phyloP scores from a whole-genome alignment of 129 eudicot species.

The Tagetes erecta region DNA sequence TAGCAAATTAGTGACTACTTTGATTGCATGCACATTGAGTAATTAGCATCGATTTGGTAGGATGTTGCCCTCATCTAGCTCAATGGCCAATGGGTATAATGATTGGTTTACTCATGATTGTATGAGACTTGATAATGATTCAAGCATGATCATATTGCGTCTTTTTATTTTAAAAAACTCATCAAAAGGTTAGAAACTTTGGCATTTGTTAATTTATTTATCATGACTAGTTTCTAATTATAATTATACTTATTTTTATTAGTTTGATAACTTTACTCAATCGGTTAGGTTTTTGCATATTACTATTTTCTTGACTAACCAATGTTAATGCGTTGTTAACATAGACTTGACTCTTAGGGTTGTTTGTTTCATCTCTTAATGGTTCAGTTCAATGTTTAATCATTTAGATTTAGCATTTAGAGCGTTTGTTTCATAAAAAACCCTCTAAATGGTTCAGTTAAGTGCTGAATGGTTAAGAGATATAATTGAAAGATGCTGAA shows the following conservation, averaged over 20 bases:
- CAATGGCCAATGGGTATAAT: constrained; percentile 32
- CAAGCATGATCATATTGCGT: constrained; percentile 8
- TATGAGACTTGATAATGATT: constrained; percentile 24
- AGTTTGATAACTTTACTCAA: background rate
- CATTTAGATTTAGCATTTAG: too few species aligned
- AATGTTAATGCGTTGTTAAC: too few species aligned
- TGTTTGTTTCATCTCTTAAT: too few species aligned
- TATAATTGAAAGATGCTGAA: too few species aligned
- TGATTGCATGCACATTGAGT: constrained; percentile 35
- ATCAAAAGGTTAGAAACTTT: constrained; percentile 3
- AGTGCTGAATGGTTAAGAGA: too few species aligned
- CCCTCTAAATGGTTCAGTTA: too few species aligned
- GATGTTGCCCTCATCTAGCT: constrained; percentile 11
- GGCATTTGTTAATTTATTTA: background rate
- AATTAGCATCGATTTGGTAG: constrained; percentile 25
- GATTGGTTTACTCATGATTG: constrained; percentile 23
- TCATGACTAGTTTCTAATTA: background rate
- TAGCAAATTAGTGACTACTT: constrained; percentile 38
- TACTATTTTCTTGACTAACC: too few species aligned
- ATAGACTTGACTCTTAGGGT: too few species aligned
- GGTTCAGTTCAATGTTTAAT: too few species aligned
- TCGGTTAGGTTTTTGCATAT: background rate
- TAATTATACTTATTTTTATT: background rate
- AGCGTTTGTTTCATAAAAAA: too few species aligned
- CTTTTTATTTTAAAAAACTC: background rate